Base-by-base conservation (phyloP, 2,329 filamentous ascomycete genomes). In the Verticillium albo-atrum region DNA sequence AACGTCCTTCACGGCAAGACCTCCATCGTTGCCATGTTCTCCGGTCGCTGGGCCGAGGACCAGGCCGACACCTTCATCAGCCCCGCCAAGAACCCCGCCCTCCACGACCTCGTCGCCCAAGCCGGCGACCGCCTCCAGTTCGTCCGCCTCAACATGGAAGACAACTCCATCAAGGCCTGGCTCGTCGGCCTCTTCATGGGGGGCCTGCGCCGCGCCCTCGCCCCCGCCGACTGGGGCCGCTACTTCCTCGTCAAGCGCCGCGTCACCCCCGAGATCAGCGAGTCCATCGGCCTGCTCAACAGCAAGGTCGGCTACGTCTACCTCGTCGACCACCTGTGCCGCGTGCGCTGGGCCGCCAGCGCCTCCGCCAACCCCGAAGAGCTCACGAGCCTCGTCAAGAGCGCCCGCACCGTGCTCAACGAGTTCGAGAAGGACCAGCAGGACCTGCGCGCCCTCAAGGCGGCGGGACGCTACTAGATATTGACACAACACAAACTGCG, bases 291-390 rank as follows among this genome's bases (percentile, higher is more conserved):
- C 12, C 66, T 96, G 71, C 77, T 96, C 70, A 99, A 99, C 75
- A 87, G 86, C 65, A 96, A 93, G 75, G 94, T 97, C 34, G 94
- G 93, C 37, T 98, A 97, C 76, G 89, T 93, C 4, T 99, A 97
- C 74, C 81, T 99, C 54, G 81, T 99, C 60, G 95, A 99, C 72
- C 81, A 87, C 63, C 82, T 93, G 64, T 97, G 92, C 73, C 90
- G 87, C 75, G 96, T 99, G 66, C 85, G 95, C 59, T 99, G 95
- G 95, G 95, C 94, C 0, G 95, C 91, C 4, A 96, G 92, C 68
- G 91, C 88, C 14, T 72, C 81, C 54, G 85, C 87, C 53, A 81
- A 86, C 62, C 82, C 82, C 0, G 82, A 83, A 20, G 91, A 96
- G 77, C 82, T 80, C 64, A 82, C 87, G 57, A 83, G 86, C 50